Evolutionary conservation across 345 rosid species (phyloP).

Genomic region (Salix dunnii): DNA sequence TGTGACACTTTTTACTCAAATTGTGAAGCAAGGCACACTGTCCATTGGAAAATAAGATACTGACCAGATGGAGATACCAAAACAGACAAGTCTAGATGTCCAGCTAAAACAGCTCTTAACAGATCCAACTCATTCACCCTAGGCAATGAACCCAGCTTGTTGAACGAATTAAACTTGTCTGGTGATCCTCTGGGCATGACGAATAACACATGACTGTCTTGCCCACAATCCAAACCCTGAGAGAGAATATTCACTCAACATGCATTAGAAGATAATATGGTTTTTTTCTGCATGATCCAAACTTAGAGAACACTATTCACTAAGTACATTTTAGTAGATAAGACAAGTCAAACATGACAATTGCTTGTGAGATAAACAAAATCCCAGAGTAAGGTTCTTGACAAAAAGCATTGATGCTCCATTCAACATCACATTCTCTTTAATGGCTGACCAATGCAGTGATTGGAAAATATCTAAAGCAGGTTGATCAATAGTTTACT

Average conservation of each 20-base stretch:
- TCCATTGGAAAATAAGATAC: background rate
- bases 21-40: background rate
- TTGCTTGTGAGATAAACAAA: no score
- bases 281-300: no score
- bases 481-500: no score
- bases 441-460: no score
- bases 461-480: no score
- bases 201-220: conserved; percentile 37
- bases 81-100: conserved; percentile 51
- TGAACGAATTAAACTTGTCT: conserved; percentile 39
- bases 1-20: no score
- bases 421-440: no score
- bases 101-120: conserved; percentile 62
- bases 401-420: no score
- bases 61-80: conserved; percentile 64
- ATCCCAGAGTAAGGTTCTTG: no score
- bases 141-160: conserved; percentile 49
- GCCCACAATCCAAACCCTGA: conserved; percentile 51
- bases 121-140: conserved; percentile 69
- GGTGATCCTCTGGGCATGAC: conserved; percentile 55
- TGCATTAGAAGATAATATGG: no score
- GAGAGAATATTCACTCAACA: conserved; percentile 12
- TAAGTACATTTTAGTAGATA: background rate
- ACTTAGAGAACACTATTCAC: no score
- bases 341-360: no score